Percentiles rank a stretch among this genome's conserved stretches.
phyloP scores from a whole-genome alignment of 768 basidiomycete species.

The Mycena polygramma region DNA sequence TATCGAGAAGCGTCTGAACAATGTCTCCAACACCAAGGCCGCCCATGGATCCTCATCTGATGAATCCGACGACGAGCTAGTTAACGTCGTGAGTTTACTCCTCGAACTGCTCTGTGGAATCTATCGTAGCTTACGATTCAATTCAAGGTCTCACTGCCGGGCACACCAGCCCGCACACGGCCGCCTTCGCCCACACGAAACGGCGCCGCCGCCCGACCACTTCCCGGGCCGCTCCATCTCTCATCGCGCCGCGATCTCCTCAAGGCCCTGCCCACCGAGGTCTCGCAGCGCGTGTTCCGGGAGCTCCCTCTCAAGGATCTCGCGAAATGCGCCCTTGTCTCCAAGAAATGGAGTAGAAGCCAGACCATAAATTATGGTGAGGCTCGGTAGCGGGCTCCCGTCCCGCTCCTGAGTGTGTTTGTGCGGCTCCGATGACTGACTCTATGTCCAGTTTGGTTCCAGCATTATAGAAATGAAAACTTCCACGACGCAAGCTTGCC shows the following conservation, averaged over 20 bases:
- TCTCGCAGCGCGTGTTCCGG: constrained; percentile 84
- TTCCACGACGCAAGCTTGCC: constrained; percentile 86
- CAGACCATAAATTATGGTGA: constrained; percentile 93
- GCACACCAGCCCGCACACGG: constrained; percentile 75
- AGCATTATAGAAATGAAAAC: constrained; percentile 88
- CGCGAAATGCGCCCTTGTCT: constrained; percentile 83
- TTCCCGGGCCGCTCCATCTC: constrained; percentile 63
- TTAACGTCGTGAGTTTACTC: constrained; percentile 73
- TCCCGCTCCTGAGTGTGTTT: not conserved
- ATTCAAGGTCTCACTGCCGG: constrained; percentile 72
- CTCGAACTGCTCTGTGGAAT: too few species aligned
- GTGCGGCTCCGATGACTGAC: not conserved
- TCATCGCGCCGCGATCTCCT: constrained; percentile 69
- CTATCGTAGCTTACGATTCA: not conserved
- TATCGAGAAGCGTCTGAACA: constrained; percentile 51
- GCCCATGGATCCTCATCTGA: constrained; percentile 50
- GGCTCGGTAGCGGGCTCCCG: constrained; percentile 31
- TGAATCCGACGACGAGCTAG: constrained; percentile 75
- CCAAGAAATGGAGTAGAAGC: constrained; percentile 88
- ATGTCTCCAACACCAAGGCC: constrained; percentile 47
- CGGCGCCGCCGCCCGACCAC: constrained; percentile 60
- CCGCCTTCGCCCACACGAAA: constrained; percentile 66
- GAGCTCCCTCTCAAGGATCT: constrained; percentile 73
- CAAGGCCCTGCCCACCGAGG: constrained; percentile 80
- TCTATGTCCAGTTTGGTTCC: constrained; percentile 85